These are phyloP conservation scores for Poronia punctata DNA, from an alignment of 495 filamentous ascomycete species.

Conservation along the genomic window DNA sequence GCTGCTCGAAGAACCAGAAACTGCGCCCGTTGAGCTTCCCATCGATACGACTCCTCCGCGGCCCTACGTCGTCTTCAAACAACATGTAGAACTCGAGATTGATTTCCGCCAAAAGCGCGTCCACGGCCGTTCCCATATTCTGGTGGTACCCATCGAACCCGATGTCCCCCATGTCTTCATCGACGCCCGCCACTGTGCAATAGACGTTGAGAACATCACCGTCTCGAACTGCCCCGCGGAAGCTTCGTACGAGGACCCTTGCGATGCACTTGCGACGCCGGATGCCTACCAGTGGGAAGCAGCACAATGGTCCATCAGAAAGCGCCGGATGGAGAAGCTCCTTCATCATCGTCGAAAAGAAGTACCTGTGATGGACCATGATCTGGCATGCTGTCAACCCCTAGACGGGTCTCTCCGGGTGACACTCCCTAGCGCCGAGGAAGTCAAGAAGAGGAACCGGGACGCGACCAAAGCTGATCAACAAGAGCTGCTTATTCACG, in stretches of 20 bases:
- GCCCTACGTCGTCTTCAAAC: conserved; percentile 59
- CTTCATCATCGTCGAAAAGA: conserved; percentile 46
- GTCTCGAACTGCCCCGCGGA: conserved; percentile 58
- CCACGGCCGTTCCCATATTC: conserved; percentile 73
- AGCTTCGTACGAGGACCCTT: conserved; percentile 67
- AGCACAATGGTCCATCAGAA: conserved; percentile 72
- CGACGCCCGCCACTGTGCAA: conserved; percentile 79
- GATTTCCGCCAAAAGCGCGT: conserved; percentile 70
- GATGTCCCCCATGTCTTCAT: conserved; percentile 63
- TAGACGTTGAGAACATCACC: conserved; percentile 53
- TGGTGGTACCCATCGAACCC: conserved; percentile 56
- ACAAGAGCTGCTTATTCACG: conserved; percentile 19
- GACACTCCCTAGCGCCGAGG: conserved; percentile 28
- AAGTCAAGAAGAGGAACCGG: conserved; percentile 27
- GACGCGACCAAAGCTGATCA: conserved; percentile 24
- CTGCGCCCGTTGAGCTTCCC: conserved; percentile 20
- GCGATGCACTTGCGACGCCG: conserved; percentile 59
- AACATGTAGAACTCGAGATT: conserved; percentile 82
- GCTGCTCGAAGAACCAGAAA: conserved; percentile 12
- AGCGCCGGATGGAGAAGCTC: conserved; percentile 55
- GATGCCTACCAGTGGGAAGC: conserved; percentile 45
- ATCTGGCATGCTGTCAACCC: conserved; percentile 32
- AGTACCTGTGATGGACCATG: conserved; percentile 32
- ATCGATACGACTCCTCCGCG: conserved; percentile 26
- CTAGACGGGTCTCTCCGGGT: conserved; percentile 37